Evolutionary conservation across 73 alveolate genomes (phyloP).

Genomic region (Stentor coeruleus): DNA sequence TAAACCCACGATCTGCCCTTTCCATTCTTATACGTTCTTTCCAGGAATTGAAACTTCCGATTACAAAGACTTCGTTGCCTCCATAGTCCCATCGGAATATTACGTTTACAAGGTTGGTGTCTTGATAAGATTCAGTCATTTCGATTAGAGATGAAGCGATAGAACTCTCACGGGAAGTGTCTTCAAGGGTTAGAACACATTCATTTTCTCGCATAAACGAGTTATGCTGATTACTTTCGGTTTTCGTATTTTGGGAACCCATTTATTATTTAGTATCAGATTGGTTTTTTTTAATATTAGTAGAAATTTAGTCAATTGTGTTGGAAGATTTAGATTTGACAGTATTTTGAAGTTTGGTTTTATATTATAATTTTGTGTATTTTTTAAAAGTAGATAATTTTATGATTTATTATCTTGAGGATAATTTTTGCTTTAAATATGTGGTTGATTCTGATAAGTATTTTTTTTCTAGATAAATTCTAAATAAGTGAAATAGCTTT

Average conservation of each 20-base stretch:
- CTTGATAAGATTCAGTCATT: conserved; percentile 11
- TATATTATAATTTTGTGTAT: too few species aligned
- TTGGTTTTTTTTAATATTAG: too few species aligned
- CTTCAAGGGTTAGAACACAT: conserved; percentile 6
- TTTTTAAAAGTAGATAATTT: too few species aligned
- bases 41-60: conserved; percentile 83
- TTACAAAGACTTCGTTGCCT: conserved; percentile 61
- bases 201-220: conserved; percentile 1
- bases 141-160: conserved; percentile 23
- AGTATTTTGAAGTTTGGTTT: too few species aligned
- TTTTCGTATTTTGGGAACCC: conserved; percentile 7
- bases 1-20: conserved; percentile 54
- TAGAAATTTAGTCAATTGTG: too few species aligned
- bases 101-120: conserved; percentile 36
- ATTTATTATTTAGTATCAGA: too few species aligned
- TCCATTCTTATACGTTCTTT: conserved; percentile 63
- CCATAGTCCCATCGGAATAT: conserved; percentile 77
- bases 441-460: too few species aligned
- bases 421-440: too few species aligned
- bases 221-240: conserved; percentile 24
- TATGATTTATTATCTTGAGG: too few species aligned
- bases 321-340: too few species aligned
- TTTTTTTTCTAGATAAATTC: too few species aligned
- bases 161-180: conserved; percentile 11
- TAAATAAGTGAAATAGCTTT: too few species aligned